Percentiles rank a stretch among this genome's conserved stretches.
These are phyloP conservation scores for Isabelozyma rhagii DNA, from an alignment of 805 yeast species.

Conservation along the genomic window DNA sequence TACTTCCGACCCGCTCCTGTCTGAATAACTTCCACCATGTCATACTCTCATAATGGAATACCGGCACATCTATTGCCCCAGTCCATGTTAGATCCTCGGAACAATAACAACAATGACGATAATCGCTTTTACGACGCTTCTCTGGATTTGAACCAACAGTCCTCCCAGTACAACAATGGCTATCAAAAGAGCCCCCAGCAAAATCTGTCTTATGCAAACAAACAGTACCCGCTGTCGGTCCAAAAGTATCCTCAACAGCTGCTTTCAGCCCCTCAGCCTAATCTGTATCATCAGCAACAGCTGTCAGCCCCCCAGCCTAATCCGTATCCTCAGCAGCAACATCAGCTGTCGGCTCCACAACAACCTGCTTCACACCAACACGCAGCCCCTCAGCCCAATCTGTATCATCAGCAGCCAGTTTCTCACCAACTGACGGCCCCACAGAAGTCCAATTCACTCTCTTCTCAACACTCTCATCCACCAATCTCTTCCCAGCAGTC, in stretches of 20 bases:
- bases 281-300: not conserved
- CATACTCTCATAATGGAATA: not conserved
- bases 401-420: conserved; percentile 6
- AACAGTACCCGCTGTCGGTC: not conserved
- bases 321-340: conserved; percentile 7
- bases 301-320: conserved; percentile 6
- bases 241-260: not conserved
- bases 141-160: not conserved
- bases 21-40: not conserved
- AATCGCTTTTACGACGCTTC: not conserved
- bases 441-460: conserved; percentile 1
- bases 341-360: conserved; percentile 3
- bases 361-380: too few species aligned
- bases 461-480: conserved; percentile 2
- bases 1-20: not conserved
- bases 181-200: not conserved
- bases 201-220: not conserved
- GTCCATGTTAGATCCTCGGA: not conserved
- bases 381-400: conserved; percentile 6
- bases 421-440: conserved; percentile 5
- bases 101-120: not conserved
- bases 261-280: not conserved
- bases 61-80: not conserved
- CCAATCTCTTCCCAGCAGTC: conserved; percentile 3
- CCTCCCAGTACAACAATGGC: not conserved